Evolutionary conservation across 495 filamentous ascomycete species (phyloP).

Genomic region (Aspergillus nidulans): DNA sequence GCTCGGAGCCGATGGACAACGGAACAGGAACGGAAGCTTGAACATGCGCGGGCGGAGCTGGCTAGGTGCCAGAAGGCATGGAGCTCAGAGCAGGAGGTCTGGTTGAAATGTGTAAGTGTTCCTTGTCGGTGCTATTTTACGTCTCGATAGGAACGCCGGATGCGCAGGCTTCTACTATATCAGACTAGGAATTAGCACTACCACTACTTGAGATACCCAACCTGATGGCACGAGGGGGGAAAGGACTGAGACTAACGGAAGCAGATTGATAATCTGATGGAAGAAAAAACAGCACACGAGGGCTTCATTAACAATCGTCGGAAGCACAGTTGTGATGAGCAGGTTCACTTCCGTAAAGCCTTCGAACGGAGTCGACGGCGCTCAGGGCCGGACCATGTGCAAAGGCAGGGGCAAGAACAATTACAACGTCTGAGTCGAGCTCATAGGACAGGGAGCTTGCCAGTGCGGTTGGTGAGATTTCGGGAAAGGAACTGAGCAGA

Average conservation of each 20-base stretch:
- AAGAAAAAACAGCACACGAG: slow-evolving; percentile 38
- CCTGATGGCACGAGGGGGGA: background rate
- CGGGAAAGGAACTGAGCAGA: background rate
- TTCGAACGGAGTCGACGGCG: slow-evolving; percentile 32
- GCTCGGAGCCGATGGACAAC: slow-evolving; percentile 28
- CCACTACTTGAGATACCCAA: background rate
- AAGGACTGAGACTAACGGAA: background rate
- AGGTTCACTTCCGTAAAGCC: slow-evolving; percentile 36
- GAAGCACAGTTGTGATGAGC: slow-evolving; percentile 37
- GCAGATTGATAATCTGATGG: slow-evolving; percentile 33
- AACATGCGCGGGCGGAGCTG: slow-evolving; percentile 27
- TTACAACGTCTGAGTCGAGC: background rate
- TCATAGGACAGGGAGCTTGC: slow-evolving; percentile 5
- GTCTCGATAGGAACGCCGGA: background rate
- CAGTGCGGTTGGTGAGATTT: background rate
- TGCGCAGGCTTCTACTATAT: background rate
- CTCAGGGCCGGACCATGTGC: slow-evolving; percentile 16
- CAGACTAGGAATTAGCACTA: background rate
- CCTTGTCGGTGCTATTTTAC: background rate
- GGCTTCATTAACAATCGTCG: slow-evolving; percentile 32
- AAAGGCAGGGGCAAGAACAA: background rate
- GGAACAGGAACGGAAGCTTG: slow-evolving; percentile 32
- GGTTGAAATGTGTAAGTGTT: slow-evolving; percentile 35
- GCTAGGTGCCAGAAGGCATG: slow-evolving; percentile 40
- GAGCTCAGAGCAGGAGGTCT: slow-evolving; percentile 43